Evolutionary conservation across 306 rosid genomes (phyloP).

Genomic region (Gynostemma pentaphyllum): DNA sequence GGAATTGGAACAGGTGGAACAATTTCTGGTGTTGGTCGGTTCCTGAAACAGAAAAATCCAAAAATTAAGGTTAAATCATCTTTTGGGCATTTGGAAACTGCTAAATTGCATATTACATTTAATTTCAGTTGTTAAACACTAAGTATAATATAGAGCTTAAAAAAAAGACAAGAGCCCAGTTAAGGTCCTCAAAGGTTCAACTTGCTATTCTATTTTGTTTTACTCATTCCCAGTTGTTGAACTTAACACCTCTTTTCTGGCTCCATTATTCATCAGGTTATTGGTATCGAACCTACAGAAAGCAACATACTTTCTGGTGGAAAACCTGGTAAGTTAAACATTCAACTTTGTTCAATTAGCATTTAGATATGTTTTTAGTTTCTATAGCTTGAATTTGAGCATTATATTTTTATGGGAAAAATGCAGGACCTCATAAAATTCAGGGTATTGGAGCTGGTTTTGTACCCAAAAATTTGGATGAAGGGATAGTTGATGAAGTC

Average conservation of each 20-base stretch:
- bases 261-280: conserved; percentile 40
- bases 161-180: too few species aligned
- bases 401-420: not conserved
- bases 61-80: conserved; percentile 53
- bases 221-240: not conserved
- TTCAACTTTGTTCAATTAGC: conserved; percentile 15
- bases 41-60: conserved; percentile 71
- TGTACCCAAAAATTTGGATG: conserved; percentile 85
- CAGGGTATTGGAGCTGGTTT: conserved; percentile 99
- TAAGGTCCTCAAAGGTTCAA: not conserved
- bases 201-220: not conserved
- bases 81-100: conserved; percentile 5
- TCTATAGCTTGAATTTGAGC: not conserved
- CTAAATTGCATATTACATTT: not conserved
- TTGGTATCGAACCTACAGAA: conserved; percentile 89
- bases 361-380: conserved; percentile 2
- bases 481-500: conserved; percentile 76
- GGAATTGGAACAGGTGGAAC: conserved; percentile 99
- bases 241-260: conserved; percentile 3
- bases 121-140: not conserved
- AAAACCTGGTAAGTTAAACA: conserved; percentile 68
- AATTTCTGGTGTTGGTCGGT: conserved; percentile 75
- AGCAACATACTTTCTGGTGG: conserved; percentile 96
- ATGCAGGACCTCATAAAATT: conserved; percentile 96
- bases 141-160: not conserved